Conservation (phyloP, 352 stramenopile species). For the Phytophthora palmivora region DNA sequence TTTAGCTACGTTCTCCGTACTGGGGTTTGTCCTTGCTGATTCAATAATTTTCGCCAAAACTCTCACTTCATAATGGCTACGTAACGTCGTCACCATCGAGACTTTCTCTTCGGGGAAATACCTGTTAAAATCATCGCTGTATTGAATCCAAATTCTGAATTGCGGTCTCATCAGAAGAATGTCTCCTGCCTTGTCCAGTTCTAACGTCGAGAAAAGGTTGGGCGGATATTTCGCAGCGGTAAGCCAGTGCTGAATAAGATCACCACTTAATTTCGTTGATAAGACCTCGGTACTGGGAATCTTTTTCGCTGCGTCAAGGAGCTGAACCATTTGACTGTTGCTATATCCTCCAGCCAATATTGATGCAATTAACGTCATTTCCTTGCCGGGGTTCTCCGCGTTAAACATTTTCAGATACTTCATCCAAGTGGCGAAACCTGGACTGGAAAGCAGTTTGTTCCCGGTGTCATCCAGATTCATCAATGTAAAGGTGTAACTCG, state of each 20-base stretch:
- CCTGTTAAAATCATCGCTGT: background rate
- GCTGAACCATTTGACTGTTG: too few species aligned
- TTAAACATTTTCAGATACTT: conserved; percentile 1
- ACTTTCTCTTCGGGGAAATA: background rate
- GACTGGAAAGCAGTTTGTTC: background rate
- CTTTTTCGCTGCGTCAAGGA: background rate
- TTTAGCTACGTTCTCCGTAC: background rate
- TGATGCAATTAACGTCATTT: conserved; percentile 1
- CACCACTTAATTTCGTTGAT: background rate
- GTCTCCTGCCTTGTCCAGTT: background rate
- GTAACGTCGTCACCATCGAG: background rate
- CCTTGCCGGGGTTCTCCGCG: background rate
- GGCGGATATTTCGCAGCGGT: background rate
- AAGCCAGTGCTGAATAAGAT: background rate
- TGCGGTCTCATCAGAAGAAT: background rate
- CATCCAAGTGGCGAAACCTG: background rate
- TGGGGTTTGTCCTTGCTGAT: background rate
- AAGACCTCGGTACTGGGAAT: background rate
- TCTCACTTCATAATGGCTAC: background rate
- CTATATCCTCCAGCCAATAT: too few species aligned
- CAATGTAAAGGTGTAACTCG: background rate
- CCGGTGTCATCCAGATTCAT: background rate
- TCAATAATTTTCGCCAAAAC: background rate
- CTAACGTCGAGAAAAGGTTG: background rate
- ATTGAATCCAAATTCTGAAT: background rate